Conservation (phyloP, 208 protist species). For the Trypanosomatidae sp. region DNA sequence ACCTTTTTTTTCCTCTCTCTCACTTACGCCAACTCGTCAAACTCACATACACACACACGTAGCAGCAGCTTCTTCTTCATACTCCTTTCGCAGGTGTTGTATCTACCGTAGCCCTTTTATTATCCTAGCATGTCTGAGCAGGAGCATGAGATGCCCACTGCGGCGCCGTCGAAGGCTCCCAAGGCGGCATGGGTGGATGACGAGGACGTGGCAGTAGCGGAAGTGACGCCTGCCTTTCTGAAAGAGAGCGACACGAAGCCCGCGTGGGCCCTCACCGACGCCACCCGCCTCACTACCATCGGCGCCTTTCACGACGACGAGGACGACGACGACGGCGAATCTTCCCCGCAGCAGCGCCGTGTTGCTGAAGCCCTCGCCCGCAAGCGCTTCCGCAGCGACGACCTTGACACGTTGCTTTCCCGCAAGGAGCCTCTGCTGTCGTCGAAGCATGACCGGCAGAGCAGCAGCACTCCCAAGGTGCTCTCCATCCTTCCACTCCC, state of each 20-base stretch:
- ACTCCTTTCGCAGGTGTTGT: too few species aligned
- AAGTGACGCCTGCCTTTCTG: conserved; percentile 37
- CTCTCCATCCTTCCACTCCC: conserved; percentile 74
- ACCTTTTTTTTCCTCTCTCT: too few species aligned
- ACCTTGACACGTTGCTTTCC: conserved; percentile 72
- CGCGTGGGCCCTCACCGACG: conserved; percentile 57
- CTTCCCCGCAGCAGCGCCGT: conserved; percentile 4
- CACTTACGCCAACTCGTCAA: too few species aligned
- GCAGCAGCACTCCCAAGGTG: conserved; percentile 40
- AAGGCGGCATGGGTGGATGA: conserved; percentile 68
- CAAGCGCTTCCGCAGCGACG: conserved; percentile 79
- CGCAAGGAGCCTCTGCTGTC: conserved; percentile 74
- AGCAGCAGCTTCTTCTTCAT: too few species aligned
- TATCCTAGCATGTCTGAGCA: too few species aligned
- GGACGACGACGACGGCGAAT: neutral
- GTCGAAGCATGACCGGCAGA: conserved; percentile 43
- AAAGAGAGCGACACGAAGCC: conserved; percentile 45
- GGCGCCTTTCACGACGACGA: too few species aligned
- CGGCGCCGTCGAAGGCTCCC: neutral
- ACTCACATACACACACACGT: too few species aligned
- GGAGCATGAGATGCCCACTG: too few species aligned
- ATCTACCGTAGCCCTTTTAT: too few species aligned
- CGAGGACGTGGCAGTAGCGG: conserved; percentile 36
- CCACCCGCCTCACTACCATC: conserved; percentile 13
- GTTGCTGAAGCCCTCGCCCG: conserved; percentile 13